These are phyloP conservation scores for Knoxia roxburghii DNA, from an alignment of 257 asterid genomes.

Conservation along the genomic window DNA sequence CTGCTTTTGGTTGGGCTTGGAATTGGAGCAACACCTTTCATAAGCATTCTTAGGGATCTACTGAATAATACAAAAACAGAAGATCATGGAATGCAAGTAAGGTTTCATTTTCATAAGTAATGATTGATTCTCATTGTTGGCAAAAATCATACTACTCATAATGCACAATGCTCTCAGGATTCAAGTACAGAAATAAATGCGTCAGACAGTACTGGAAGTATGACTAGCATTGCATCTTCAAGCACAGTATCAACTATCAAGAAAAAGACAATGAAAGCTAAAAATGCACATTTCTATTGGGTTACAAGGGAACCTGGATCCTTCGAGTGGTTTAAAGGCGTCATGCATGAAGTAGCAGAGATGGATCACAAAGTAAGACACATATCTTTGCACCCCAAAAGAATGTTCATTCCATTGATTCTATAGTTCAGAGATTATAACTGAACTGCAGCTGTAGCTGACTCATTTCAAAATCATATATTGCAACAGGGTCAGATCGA, in stretches of 20 bases:
- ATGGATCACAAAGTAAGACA: constrained; percentile 71
- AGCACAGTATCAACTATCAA: constrained; percentile 40
- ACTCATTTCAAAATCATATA: constrained; percentile 1
- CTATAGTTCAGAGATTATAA: not conserved
- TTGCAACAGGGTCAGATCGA: constrained; percentile 76
- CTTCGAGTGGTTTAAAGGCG: constrained; percentile 95
- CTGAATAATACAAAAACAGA: constrained; percentile 62
- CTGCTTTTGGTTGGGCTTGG: constrained; percentile 92
- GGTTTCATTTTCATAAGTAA: not conserved
- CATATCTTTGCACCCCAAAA: constrained; percentile 3
- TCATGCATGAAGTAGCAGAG: constrained; percentile 89
- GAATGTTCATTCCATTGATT: not conserved
- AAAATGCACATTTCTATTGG: constrained; percentile 83
- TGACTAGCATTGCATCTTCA: constrained; percentile 62
- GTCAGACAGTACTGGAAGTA: constrained; percentile 57
- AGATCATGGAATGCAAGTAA: constrained; percentile 44
- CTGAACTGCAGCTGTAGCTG: not conserved
- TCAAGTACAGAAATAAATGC: constrained; percentile 61
- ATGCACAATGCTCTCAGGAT: constrained; percentile 34
- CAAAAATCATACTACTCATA: too few relatives aligned
- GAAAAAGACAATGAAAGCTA: constrained; percentile 45
- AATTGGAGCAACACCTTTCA: constrained; percentile 92
- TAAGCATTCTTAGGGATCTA: constrained; percentile 83
- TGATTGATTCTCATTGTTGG: too few relatives aligned
- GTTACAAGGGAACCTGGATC: constrained; percentile 95